phyloP scores from a whole-genome alignment of 192 early-diverging fungal species.

The Coemansia sp. region DNA sequence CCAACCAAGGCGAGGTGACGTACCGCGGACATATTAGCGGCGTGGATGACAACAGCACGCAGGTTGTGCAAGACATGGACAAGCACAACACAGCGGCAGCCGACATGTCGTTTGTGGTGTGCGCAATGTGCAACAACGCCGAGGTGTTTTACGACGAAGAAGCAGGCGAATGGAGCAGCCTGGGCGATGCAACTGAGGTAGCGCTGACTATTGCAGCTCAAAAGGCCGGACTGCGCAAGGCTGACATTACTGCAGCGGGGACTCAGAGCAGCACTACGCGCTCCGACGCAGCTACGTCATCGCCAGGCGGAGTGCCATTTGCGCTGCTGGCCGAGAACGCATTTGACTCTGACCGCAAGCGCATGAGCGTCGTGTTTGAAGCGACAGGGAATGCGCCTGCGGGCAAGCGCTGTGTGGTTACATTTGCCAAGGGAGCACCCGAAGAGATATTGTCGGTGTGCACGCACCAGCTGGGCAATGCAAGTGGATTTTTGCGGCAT shows the following conservation, averaged over 20 bases:
- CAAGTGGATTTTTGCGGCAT: conserved; percentile 32
- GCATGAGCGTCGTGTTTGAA: conserved; percentile 85
- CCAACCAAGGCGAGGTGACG: conserved; percentile 60
- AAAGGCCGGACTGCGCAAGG: conserved; percentile 74
- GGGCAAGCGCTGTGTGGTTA: conserved; percentile 50
- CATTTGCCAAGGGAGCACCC: conserved; percentile 89
- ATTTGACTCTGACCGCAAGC: conserved; percentile 93
- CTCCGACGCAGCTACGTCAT: not conserved
- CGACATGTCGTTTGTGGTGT: conserved; percentile 75
- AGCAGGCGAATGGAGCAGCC: conserved; percentile 64
- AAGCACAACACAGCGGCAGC: conserved; percentile 61
- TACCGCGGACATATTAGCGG: conserved; percentile 63
- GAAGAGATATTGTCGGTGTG: conserved; percentile 76
- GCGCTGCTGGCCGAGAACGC: conserved; percentile 72
- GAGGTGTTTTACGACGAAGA: conserved; percentile 62
- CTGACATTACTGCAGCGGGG: conserved; percentile 16
- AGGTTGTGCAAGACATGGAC: conserved; percentile 44
- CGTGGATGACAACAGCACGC: conserved; percentile 33
- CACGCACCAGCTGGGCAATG: conserved; percentile 28
- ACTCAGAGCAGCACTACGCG: not conserved
- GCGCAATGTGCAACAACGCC: conserved; percentile 87
- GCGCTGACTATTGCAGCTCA: conserved; percentile 84
- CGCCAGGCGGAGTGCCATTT: conserved; percentile 27
- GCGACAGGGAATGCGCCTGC: not conserved
- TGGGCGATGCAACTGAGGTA: conserved; percentile 96